Evolutionary conservation across 1,284 basidiomycete species (phyloP).

Genomic region (Microbotryum lychnidis-dioicae): DNA sequence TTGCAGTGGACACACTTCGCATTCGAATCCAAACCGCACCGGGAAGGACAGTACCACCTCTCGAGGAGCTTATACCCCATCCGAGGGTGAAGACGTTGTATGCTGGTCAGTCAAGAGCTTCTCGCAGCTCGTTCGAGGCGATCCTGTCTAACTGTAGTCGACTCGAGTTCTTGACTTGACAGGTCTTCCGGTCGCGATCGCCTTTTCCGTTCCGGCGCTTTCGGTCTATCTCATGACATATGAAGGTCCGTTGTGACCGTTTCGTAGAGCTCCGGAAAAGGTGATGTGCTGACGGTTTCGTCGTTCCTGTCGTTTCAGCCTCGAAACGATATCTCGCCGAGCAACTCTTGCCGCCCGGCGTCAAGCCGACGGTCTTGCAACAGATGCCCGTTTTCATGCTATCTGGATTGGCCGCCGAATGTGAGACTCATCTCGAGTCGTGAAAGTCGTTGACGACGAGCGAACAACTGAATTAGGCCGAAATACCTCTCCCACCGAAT

Average conservation of each 20-base stretch:
- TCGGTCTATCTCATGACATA: slow-evolving; percentile 31
- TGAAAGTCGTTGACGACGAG: not conserved
- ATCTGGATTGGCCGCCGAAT: slow-evolving; percentile 28
- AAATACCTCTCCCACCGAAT: too few species aligned
- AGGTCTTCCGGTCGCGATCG: slow-evolving; percentile 34
- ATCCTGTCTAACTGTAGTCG: not conserved
- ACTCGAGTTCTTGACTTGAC: not conserved
- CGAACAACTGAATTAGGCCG: too few species aligned
- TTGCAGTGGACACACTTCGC: slow-evolving; percentile 31
- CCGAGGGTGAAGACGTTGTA: slow-evolving; percentile 25
- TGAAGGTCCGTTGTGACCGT: slow-evolving; percentile 19
- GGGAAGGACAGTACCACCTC: slow-evolving; percentile 24
- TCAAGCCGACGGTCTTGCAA: slow-evolving; percentile 24
- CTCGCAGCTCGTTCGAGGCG: not conserved
- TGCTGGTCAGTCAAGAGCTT: slow-evolving; percentile 10
- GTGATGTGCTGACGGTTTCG: not conserved
- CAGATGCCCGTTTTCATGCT: slow-evolving; percentile 32
- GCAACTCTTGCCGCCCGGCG: slow-evolving; percentile 16
- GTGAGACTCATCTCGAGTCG: slow-evolving; percentile 11
- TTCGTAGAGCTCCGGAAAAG: not conserved
- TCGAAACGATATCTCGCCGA: slow-evolving; percentile 28
- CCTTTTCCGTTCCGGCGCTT: slow-evolving; percentile 31
- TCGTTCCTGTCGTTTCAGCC: not conserved
- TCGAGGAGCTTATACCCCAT: slow-evolving; percentile 25
- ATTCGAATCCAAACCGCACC: slow-evolving; percentile 32